Base-by-base conservation (phyloP, 805 yeast genomes). In the Suhomyces faveliae region DNA sequence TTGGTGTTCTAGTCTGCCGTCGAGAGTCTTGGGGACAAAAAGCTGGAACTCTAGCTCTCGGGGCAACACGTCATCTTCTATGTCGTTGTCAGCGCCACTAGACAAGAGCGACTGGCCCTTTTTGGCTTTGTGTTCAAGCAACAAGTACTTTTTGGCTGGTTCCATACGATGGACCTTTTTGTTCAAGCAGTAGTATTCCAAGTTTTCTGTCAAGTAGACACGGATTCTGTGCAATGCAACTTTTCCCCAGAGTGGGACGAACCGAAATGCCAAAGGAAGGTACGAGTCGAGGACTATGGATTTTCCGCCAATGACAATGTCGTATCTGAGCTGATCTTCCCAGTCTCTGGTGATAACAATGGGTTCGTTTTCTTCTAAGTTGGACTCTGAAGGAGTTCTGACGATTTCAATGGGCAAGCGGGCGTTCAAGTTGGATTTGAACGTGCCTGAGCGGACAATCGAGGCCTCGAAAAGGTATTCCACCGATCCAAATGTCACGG, bases 261-360 rank as follows among this genome's bases (percentile, higher is more conserved):
- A 78, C 56, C 85, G 76, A 67, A 94, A 87, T 1, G 91, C 87
- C 7, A 94, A 73, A 1, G 98, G 98, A 45, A 94, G 68, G 57
- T 79, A 83, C 2, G 92, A 83, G 62, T 95, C 90, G 43, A 94
- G 74, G 7, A 95, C 84, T 46, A 94, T 82, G 22, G 90, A 84
- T 63, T 92, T 94, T 22, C 96, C 88, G 1, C 96, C 95, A 46
- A 94, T 84, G 15, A 90, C 83, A 39, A 94, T 89, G 60, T 94
- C 97, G 62, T 94, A 94, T 55, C 84, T 84, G 25, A 94, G 67
- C 62, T 87, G 89, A 62, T 88, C 90, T 64, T 92, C 98, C 99
- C 99, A 94, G 54, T 88, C 92, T 50, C 96, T 77, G 22, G 85
- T 77, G 30, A 94, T 89, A 4, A 89, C 87, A 46, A 94, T 92